Evolutionary conservation across 1,139 yeast species (phyloP), one percentile per base, ranked within the genome.

Genomic region (Candida labiduridarum): DNA sequence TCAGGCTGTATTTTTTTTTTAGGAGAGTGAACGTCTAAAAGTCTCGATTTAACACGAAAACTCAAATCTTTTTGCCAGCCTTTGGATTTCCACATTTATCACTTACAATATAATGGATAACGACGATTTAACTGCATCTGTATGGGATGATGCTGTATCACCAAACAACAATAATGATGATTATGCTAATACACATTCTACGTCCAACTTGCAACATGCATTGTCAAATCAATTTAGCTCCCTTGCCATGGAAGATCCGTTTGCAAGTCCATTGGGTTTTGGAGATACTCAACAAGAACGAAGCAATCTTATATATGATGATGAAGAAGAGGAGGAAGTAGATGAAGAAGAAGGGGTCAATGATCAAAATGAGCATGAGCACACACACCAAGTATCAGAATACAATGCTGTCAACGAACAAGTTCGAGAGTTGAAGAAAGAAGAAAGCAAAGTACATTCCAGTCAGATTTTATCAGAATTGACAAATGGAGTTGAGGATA

Each of bases 111-210:
- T 22, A 38, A 68, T 68, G 72, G 69, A 68, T 48, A 67, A 66
- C 50, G 71, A 68, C 45, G 75, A 71, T 49, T 60, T 71, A 30
- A 67, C 74, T 9, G 72, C 72, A 22, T 69, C 74, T 11, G 73
- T 67, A 51, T 71, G 75, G 75, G 74, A 69, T 50, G 76, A 71
- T 57, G 69, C 68, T 5, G 52, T 68, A 18, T 59, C 71, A 1
- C 64, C 71, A 9, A 48, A 52, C 14, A 12, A 47, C 5, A 19
- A 35, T 14, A 19, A 36, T 15, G 45, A 46, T 29, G 48, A 39
- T 15, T 38, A 49, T 45, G 45, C 47, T 3, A 50, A 50, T 15
- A 44, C 51, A 30, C 45, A 50, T 36, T 39, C 56, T 8, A 52
- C 52, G 22, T 48, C 51, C 14, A 52, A 48, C 16, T 58, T 61